Conservation (phyloP, 352 stramenopile species). For the Globisporangium okanoganense region DNA sequence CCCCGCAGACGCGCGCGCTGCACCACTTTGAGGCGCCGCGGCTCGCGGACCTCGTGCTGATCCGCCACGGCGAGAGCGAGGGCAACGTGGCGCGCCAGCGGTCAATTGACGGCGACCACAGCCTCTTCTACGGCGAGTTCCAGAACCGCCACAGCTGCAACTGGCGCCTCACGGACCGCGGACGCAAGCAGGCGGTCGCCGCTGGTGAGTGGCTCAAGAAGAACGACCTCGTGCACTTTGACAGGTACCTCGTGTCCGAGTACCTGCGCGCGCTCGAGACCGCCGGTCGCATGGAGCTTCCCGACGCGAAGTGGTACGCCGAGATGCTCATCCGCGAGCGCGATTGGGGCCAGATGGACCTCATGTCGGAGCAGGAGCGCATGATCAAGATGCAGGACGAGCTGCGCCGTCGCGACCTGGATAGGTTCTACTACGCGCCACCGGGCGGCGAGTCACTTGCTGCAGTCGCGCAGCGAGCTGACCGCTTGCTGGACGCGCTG, state of each 20-base stretch:
- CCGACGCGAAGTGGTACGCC: constrained; percentile 75
- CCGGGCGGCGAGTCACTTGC: constrained; percentile 81
- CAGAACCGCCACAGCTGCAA: constrained; percentile 87
- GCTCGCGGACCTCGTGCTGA: constrained; percentile 80
- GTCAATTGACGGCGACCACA: constrained; percentile 81
- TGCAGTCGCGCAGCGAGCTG: constrained; percentile 74
- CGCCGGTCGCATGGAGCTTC: constrained; percentile 68
- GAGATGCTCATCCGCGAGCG: constrained; percentile 88
- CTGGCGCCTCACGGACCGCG: constrained; percentile 86
- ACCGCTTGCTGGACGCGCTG: constrained; percentile 70
- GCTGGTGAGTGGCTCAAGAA: constrained; percentile 80
- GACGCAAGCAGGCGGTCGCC: constrained; percentile 58
- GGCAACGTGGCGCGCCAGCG: constrained; percentile 84
- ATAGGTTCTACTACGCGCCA: constrained; percentile 86
- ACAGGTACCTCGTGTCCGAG: constrained; percentile 85
- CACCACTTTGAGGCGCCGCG: constrained; percentile 40
- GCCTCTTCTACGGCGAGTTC: constrained; percentile 85
- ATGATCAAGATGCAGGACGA: constrained; percentile 89
- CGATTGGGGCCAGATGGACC: constrained; percentile 88
- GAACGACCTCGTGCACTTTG: constrained; percentile 75
- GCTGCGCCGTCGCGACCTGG: constrained; percentile 72
- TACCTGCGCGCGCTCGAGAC: constrained; percentile 88
- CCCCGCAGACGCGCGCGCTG: constrained; percentile 7
- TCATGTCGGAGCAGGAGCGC: constrained; percentile 87
- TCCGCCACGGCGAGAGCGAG: constrained; percentile 87